Evolutionary conservation across 108 stramenopile species (phyloP).

Genomic region (Fistulifera solaris): DNA sequence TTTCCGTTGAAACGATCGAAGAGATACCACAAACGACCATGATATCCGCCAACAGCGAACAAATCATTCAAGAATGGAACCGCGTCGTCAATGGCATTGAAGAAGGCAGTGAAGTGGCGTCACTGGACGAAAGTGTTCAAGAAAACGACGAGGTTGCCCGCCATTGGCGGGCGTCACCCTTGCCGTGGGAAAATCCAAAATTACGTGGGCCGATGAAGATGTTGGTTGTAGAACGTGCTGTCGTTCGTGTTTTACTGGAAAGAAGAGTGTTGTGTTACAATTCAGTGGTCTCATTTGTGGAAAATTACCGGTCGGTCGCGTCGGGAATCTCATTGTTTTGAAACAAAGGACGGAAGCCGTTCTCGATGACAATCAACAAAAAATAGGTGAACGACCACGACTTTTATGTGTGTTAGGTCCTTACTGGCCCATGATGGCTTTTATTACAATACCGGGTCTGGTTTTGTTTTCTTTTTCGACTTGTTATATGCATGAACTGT

Average conservation of each 20-base stretch:
- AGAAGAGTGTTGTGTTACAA: neutral
- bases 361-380: neutral
- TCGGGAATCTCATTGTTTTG: constrained; percentile 9
- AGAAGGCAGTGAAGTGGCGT: too few relatives aligned
- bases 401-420: constrained; percentile 47
- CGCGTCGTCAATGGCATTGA: too few relatives aligned
- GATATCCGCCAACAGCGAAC: too few relatives aligned
- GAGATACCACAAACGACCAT: too few relatives aligned
- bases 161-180: constrained; percentile 11
- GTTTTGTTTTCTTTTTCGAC: constrained; percentile 10
- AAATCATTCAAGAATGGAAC: too few relatives aligned
- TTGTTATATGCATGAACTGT: constrained; percentile 6
- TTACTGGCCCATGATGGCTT: constrained; percentile 30
- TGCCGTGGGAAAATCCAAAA: constrained; percentile 7
- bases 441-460: constrained; percentile 25
- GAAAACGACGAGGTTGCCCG: neutral
- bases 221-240: neutral
- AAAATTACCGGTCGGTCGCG: neutral
- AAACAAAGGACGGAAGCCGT: neutral
- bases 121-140: too few relatives aligned
- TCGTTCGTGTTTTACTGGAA: neutral
- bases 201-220: constrained; percentile 12
- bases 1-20: too few relatives aligned
- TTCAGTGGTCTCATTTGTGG: constrained; percentile 1
- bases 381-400: constrained; percentile 13